Conservation (phyloP, 257 asterid species). For the Penstemon davidsonii region DNA sequence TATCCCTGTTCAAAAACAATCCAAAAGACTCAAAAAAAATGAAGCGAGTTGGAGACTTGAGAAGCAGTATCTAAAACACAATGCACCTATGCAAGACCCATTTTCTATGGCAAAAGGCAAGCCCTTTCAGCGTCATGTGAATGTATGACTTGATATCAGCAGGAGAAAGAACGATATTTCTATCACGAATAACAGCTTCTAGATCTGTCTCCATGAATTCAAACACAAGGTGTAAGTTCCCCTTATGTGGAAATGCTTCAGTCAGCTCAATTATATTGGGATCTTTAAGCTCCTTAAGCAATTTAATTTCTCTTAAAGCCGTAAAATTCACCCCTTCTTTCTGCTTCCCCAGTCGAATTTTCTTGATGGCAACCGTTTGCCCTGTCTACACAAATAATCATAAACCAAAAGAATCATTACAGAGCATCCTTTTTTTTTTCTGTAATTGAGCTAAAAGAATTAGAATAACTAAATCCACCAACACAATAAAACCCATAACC, state of each 20-base stretch:
- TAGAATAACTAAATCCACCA: not conserved
- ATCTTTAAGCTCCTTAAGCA: constrained; percentile 95
- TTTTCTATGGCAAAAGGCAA: constrained; percentile 85
- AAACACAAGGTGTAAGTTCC: constrained; percentile 95
- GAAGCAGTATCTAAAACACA: constrained; percentile 23
- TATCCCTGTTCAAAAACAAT: constrained; percentile 62
- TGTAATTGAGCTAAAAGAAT: not conserved
- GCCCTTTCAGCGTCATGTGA: constrained; percentile 95
- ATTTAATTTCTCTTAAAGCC: constrained; percentile 87
- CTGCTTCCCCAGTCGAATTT: constrained; percentile 91
- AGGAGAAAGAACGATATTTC: constrained; percentile 87
- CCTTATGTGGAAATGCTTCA: constrained; percentile 88
- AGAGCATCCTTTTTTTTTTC: not conserved
- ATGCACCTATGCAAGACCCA: constrained; percentile 93
- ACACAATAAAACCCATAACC: no score
- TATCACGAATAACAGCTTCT: constrained; percentile 96
- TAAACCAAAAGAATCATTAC: not conserved
- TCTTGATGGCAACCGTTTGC: constrained; percentile 92
- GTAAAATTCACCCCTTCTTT: constrained; percentile 97
- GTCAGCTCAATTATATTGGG: constrained; percentile 84
- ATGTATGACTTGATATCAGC: constrained; percentile 90
- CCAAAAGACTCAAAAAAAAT: constrained; percentile 16
- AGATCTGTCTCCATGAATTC: constrained; percentile 99
- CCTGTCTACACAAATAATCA: constrained; percentile 64
- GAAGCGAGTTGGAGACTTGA: constrained; percentile 21